These are phyloP conservation scores for Colletotrichum euphorbiae DNA, from an alignment of 2,329 filamentous ascomycete genomes.

Conservation along the genomic window DNA sequence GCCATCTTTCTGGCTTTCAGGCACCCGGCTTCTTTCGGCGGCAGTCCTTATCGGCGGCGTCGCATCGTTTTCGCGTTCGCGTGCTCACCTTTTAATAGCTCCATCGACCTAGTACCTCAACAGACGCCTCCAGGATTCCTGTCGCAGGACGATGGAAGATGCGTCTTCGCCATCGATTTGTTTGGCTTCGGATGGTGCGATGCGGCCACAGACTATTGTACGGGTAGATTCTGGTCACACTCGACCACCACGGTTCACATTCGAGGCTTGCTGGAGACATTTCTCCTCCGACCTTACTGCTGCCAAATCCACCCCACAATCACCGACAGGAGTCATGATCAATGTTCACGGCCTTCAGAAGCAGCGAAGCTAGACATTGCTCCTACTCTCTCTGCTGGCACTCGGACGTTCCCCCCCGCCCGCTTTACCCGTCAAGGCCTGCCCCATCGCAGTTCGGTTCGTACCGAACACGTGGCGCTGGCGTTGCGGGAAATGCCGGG, in stretches of 20 bases:
- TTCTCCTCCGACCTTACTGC: neutral
- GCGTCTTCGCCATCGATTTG: neutral
- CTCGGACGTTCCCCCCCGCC: neutral
- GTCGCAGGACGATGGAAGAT: slow-evolving; percentile 10
- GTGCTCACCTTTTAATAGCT: slow-evolving; percentile 4
- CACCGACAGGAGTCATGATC: neutral
- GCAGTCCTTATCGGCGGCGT: neutral
- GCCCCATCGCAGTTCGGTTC: slow-evolving; percentile 9
- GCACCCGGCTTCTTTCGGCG: neutral
- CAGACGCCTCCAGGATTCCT: slow-evolving; percentile 17
- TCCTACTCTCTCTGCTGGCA: neutral
- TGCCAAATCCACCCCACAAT: neutral
- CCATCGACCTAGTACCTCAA: neutral
- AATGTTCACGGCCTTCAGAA: neutral
- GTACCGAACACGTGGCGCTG: slow-evolving; percentile 12
- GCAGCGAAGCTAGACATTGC: neutral
- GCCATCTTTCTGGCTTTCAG: neutral
- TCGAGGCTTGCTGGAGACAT: neutral
- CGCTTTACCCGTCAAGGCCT: neutral
- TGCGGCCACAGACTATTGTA: neutral
- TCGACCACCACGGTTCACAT: no score
- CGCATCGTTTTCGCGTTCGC: neutral
- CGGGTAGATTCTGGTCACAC: neutral
- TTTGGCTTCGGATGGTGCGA: neutral
- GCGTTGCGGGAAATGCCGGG: neutral